phyloP scores from a whole-genome alignment of 2,329 filamentous ascomycete genomes.

The Ilyonectria destructans region DNA sequence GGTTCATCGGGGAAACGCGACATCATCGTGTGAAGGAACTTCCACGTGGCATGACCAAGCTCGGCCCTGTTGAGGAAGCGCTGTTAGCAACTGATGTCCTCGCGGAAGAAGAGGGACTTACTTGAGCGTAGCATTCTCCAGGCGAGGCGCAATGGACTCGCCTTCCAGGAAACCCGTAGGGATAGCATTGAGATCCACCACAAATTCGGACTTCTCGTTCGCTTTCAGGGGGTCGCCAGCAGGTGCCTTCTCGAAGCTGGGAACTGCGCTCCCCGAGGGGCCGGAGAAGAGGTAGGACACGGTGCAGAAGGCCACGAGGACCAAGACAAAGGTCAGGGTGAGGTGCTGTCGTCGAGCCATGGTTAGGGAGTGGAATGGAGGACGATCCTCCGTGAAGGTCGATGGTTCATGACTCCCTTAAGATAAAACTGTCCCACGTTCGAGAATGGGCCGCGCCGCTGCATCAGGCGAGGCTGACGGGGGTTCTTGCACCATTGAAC shows the following conservation, averaged over 20 bases:
- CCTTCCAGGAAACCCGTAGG: constrained; percentile 72
- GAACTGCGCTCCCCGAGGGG: constrained; percentile 43
- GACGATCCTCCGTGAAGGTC: constrained; percentile 42
- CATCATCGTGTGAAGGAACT: constrained; percentile 81
- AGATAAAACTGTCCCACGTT: constrained; percentile 29
- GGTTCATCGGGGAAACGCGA: constrained; percentile 79
- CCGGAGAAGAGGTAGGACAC: constrained; percentile 74
- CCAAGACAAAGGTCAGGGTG: constrained; percentile 68
- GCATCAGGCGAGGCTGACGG: constrained; percentile 45
- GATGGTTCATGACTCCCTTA: constrained; percentile 43
- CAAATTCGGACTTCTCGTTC: constrained; percentile 50
- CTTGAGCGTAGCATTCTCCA: constrained; percentile 89
- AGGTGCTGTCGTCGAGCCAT: constrained; percentile 72
- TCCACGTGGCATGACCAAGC: constrained; percentile 79
- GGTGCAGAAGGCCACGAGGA: constrained; percentile 70
- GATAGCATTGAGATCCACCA: constrained; percentile 60
- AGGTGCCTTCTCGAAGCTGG: constrained; percentile 41
- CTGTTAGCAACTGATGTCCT: constrained; percentile 28
- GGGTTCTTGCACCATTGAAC: constrained; percentile 20
- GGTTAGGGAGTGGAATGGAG: constrained; percentile 44
- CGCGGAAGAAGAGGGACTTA: constrained; percentile 55
- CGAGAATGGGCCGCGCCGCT: constrained; percentile 16
- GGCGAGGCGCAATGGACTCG: constrained; percentile 83
- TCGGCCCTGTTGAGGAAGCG: constrained; percentile 65
- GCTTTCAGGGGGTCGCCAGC: constrained; percentile 47